Evolutionary conservation across 106 monocot genomes (phyloP), one percentile per base, ranked within the genome.

Genomic region (Dendrobium officinale): DNA sequence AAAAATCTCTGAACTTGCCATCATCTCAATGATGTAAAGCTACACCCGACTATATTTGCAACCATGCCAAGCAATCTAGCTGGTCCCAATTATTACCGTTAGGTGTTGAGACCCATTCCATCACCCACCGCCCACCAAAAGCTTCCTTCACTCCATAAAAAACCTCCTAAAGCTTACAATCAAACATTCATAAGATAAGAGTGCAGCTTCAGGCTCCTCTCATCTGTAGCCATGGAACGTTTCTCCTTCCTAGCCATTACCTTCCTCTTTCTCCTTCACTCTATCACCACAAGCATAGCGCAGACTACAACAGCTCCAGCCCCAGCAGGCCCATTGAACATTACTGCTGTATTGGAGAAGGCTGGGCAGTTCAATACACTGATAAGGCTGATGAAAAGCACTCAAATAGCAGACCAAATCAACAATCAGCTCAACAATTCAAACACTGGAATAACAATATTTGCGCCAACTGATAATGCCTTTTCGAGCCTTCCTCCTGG

Each of bases 391-490:
- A 61, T 96, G 33, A 89, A 87, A 73, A 85, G 80, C 59, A 96
- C 93, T 10, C 91, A 93, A 43, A 81, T 85, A 0, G 85, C 79
- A 0, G 84, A 88, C 77, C 93, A 96, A 73, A 91, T 93, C 81
- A 86, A 90, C 84, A 84, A 72, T 80, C 90, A 93, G 77, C 91
- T 93, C 56, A 93, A 96, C 88, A 90, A 85, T 76, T 88, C 91
- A 33, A 66, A 85, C 42, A 58, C 67, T 47, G 96, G 96, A 27
- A 19, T 93, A 55, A 96, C 96, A 7, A 27, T 93, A 29, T 96
- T 96, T 29, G 93, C 93, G 3, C 96, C 96, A 8, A 88, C 96
- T 19, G 96, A 96, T 80, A 92, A 86, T 43, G 93, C 93, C 27
- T 96, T 96, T 86, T 54, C 86, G 48, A 55, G 72, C 64, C 96